A percentile compares a stretch with the other conserved stretches of the same genome.
phyloP scores from a whole-genome alignment of 495 filamentous ascomycete species.

The Sphaerosporella brunnea region DNA sequence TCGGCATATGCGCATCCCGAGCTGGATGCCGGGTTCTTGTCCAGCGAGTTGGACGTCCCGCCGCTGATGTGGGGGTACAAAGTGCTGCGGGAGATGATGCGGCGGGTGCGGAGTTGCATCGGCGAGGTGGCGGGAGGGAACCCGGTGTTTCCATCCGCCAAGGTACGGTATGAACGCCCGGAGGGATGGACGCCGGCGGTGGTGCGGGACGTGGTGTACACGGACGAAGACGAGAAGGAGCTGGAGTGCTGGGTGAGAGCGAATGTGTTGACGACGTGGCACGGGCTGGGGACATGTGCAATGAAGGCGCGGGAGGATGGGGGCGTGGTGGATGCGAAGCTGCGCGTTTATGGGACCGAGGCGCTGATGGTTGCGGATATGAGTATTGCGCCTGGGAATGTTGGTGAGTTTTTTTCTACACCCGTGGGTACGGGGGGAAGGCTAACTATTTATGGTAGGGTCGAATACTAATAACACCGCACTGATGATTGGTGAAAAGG shows the following conservation, averaged over 20 bases:
- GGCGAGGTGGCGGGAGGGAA: too few species aligned
- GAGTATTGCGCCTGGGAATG: slow-evolving; percentile 36
- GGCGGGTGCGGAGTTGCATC: slow-evolving; percentile 33
- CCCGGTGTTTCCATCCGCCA: slow-evolving; percentile 33
- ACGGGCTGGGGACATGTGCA: slow-evolving; percentile 31
- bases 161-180: slow-evolving; percentile 27
- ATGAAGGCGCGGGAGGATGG: too few species aligned
- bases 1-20: slow-evolving; percentile 25
- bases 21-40: slow-evolving; percentile 31
- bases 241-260: slow-evolving; percentile 33
- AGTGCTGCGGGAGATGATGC: slow-evolving; percentile 39
- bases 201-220: slow-evolving; percentile 31
- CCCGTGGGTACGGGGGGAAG: neutral
- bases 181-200: neutral
- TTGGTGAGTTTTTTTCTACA: slow-evolving; percentile 7
- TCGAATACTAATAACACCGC: slow-evolving; percentile 47
- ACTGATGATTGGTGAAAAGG: slow-evolving; percentile 42
- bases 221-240: slow-evolving; percentile 36
- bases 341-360: slow-evolving; percentile 35
- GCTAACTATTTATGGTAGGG: slow-evolving; percentile 27
- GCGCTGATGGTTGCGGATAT: slow-evolving; percentile 31
- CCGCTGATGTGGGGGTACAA: slow-evolving; percentile 33
- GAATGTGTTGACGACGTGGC: slow-evolving; percentile 34
- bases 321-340: slow-evolving; percentile 35
- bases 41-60: slow-evolving; percentile 27